Percentiles rank a stretch among this genome's conserved stretches.
Conservation (phyloP, 306 rosid genomes). For the Canavalia gladiata region DNA sequence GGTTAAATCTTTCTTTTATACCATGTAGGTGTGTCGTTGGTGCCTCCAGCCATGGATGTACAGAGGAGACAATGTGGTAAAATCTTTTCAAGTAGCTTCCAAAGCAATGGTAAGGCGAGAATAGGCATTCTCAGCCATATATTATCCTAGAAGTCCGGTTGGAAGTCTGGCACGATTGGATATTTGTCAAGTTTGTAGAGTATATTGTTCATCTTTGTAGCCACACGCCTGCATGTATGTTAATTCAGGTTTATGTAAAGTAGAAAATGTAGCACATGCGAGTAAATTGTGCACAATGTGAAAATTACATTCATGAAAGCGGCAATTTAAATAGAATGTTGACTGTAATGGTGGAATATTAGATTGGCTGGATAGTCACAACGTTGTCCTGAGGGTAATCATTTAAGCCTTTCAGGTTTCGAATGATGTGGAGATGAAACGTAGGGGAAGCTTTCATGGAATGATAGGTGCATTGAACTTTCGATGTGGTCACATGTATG, state of each 20-base stretch:
- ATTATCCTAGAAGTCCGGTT: neutral
- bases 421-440: neutral
- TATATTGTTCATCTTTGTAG: slow-evolving; percentile 27
- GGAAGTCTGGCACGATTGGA: slow-evolving; percentile 10
- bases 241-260: slow-evolving; percentile 8
- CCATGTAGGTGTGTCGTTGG: slow-evolving; percentile 31
- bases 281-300: slow-evolving; percentile 12
- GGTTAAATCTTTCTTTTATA: slow-evolving; percentile 23
- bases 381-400: neutral
- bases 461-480: neutral
- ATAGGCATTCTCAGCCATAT: slow-evolving; percentile 30
- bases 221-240: neutral
- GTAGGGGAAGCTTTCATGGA: neutral
- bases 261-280: neutral
- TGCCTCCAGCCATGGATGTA: slow-evolving; percentile 13
- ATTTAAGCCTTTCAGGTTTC: neutral
- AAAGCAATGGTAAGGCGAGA: slow-evolving; percentile 20
- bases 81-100: slow-evolving; percentile 24
- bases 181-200: slow-evolving; percentile 17
- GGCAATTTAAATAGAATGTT: neutral
- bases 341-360: neutral
- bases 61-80: slow-evolving; percentile 11
- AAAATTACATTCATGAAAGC: neutral
- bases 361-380: neutral
- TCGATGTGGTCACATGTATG: neutral